Conservation (phyloP, 2,329 filamentous ascomycete species). For the Periglandula ipomoeae region DNA sequence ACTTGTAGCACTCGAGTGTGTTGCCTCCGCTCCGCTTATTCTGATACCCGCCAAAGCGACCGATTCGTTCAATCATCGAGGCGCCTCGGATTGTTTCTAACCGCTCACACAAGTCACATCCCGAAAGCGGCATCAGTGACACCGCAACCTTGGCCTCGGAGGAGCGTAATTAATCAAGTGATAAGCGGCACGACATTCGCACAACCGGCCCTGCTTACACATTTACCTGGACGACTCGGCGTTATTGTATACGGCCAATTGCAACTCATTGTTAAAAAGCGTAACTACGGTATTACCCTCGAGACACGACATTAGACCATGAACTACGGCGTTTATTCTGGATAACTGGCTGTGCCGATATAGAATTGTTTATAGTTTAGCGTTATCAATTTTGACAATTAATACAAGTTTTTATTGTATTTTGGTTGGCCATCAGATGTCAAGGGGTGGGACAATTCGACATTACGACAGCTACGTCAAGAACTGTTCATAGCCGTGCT, state of each 20-base stretch:
- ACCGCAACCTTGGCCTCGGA: neutral
- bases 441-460: neutral
- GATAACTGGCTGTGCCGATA: neutral
- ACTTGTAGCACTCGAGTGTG: neutral
- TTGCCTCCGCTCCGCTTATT: neutral
- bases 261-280: slow-evolving; percentile 1
- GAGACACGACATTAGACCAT: neutral
- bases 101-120: neutral
- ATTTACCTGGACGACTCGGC: no score
- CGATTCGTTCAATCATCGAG: neutral
- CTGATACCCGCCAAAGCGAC: neutral
- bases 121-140: neutral
- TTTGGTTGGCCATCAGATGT: neutral
- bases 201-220: no score
- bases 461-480: no score
- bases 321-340: neutral
- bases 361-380: neutral
- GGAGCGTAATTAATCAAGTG: neutral
- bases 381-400: neutral
- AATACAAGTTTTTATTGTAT: neutral
- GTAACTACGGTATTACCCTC: neutral
- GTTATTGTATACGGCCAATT: neutral
- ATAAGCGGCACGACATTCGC: neutral
- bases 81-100: neutral
- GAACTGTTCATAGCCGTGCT: neutral